phyloP scores from a whole-genome alignment of 805 yeast genomes.

The Jamesozyma gamospora region DNA sequence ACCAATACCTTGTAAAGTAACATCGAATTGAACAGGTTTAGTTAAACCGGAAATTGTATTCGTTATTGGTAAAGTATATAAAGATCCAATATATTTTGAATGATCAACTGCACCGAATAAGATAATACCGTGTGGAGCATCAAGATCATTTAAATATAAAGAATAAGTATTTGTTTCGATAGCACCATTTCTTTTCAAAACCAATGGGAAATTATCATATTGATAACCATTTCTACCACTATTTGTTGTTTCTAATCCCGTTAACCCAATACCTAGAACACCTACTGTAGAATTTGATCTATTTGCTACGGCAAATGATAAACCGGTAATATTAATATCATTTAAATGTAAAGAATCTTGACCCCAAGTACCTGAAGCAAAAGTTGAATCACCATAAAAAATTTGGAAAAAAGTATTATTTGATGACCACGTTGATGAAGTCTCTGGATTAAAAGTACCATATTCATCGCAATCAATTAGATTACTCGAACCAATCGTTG shows the following conservation, averaged over 20 bases:
- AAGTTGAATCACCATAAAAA: conserved; percentile 43
- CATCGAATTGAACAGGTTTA: conserved; percentile 16
- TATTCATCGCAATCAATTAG: conserved; percentile 32
- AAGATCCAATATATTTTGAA: conserved; percentile 45
- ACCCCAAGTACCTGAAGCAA: conserved; percentile 36
- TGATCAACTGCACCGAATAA: conserved; percentile 68
- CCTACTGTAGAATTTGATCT: conserved; percentile 53
- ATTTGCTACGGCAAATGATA: conserved; percentile 70
- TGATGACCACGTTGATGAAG: conserved; percentile 19
- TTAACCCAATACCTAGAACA: conserved; percentile 65
- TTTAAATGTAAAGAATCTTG: conserved; percentile 50
- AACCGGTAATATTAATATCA: conserved; percentile 36
- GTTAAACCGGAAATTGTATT: conserved; percentile 26
- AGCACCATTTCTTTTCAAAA: conserved; percentile 47
- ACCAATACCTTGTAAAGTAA: conserved; percentile 27
- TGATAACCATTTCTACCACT: conserved; percentile 24
- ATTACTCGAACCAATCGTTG: conserved; percentile 7
- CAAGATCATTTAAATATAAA: conserved; percentile 41
- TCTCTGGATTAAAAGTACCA: conserved; percentile 27
- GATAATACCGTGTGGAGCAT: conserved; percentile 40
- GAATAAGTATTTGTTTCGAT: conserved; percentile 52
- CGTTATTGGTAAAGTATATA: conserved; percentile 42
- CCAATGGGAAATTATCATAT: conserved; percentile 60
- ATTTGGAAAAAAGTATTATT: conserved; percentile 34
- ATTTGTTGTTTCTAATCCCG: conserved; percentile 57